These are phyloP conservation scores for Chaetoscypha palmicola DNA, from an alignment of 2,329 filamentous ascomycete species.

Conservation along the genomic window DNA sequence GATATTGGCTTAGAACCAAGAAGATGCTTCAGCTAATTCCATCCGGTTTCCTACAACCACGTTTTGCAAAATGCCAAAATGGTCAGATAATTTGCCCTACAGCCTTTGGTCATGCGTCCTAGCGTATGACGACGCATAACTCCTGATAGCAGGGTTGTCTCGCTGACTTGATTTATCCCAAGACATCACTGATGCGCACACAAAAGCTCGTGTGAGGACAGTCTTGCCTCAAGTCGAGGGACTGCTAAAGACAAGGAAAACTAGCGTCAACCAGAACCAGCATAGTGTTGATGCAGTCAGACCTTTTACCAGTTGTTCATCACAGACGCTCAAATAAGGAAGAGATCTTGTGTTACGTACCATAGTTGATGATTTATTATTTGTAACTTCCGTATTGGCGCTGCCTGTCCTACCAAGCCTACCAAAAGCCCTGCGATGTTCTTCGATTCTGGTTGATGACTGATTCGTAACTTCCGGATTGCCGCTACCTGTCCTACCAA, in stretches of 20 bases:
- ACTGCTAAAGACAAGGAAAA: conserved; percentile 18
- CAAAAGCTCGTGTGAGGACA: conserved; percentile 23
- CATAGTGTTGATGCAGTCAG: conserved; percentile 42
- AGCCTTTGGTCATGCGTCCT: conserved; percentile 53
- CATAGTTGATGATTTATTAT: too few relatives aligned
- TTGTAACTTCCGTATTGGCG: too few relatives aligned
- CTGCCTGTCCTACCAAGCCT: too few relatives aligned
- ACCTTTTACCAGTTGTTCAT: conserved; percentile 60
- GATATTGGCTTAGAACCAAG: conserved; percentile 12
- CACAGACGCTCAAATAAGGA: conserved; percentile 32
- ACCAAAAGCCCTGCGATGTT: too few relatives aligned
- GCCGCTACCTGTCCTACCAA: too few relatives aligned
- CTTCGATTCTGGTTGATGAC: too few relatives aligned
- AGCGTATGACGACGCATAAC: conserved; percentile 38
- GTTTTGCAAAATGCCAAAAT: conserved; percentile 5
- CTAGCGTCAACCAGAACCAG: conserved; percentile 38
- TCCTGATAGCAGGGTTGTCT: conserved; percentile 44
- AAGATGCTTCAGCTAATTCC: conserved; percentile 16
- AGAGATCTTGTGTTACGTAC: too few relatives aligned
- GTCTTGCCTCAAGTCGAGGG: conserved; percentile 28
- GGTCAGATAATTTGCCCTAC: conserved; percentile 40
- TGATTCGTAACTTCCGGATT: too few relatives aligned
- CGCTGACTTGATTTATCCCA: conserved; percentile 26
- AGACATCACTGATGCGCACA: conserved; percentile 25
- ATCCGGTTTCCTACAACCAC: conserved; percentile 3